phyloP scores from a whole-genome alignment of 148 eudicot genomes.

The Camellia japonica region DNA sequence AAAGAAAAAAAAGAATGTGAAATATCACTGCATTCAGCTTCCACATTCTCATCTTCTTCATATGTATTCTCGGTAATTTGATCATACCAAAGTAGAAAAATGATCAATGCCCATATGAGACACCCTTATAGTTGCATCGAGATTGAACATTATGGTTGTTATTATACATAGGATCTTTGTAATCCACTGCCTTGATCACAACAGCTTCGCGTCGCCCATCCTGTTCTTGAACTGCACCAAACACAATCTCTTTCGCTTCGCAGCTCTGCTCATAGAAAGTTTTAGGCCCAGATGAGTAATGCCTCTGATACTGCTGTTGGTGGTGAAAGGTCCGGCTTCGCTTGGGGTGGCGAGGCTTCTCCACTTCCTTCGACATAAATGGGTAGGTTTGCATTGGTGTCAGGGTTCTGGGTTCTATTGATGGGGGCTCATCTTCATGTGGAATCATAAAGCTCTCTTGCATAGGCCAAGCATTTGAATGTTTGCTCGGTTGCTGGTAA shows the following conservation, averaged over 20 bases:
- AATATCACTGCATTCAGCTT: not conserved
- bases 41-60: not conserved
- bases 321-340: conserved; percentile 34
- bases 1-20: not conserved
- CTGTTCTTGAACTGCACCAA: conserved; percentile 81
- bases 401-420: conserved; percentile 38
- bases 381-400: conserved; percentile 33
- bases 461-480: conserved; percentile 42
- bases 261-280: conserved; percentile 40
- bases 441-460: conserved; percentile 57
- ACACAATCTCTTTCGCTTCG: conserved; percentile 70
- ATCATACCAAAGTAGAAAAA: not conserved
- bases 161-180: conserved; percentile 45
- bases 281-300: conserved; percentile 39
- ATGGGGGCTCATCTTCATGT: conserved; percentile 52
- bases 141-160: conserved; percentile 48
- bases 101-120: conserved; percentile 49
- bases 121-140: conserved; percentile 74
- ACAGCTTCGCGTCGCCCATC: conserved; percentile 54
- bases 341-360: conserved; percentile 37
- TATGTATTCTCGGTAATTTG: not conserved
- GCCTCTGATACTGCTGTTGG: conserved; percentile 43
- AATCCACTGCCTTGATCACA: conserved; percentile 78
- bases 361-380: conserved; percentile 23
- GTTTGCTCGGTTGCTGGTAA: conserved; percentile 39